Percentiles rank a stretch among this genome's conserved stretches.
Conservation (phyloP, 2,329 filamentous ascomycete genomes). For the Cladosporium velox region DNA sequence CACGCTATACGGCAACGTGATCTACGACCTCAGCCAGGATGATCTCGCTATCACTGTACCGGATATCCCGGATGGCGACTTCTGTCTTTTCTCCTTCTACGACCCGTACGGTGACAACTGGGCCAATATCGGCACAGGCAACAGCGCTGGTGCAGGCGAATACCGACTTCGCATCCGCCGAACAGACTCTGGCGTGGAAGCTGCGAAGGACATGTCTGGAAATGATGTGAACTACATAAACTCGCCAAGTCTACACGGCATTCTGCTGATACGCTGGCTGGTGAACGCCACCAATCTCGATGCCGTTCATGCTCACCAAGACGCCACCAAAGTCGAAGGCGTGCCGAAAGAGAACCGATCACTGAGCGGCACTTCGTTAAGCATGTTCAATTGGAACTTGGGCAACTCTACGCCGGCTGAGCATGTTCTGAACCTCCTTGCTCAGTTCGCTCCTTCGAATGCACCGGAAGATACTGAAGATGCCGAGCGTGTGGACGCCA, state of each 20-base stretch:
- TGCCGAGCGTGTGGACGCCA: constrained; percentile 5
- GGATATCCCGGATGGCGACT: constrained; percentile 22
- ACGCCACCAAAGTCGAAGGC: not conserved
- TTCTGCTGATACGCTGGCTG: constrained; percentile 25
- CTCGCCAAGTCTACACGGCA: constrained; percentile 25
- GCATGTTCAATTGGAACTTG: constrained; percentile 14
- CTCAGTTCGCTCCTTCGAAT: not conserved
- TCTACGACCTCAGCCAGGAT: constrained; percentile 28
- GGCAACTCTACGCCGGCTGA: constrained; percentile 17
- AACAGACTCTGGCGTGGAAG: constrained; percentile 1
- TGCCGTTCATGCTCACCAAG: constrained; percentile 22
- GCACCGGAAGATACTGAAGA: not conserved
- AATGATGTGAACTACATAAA: constrained; percentile 15
- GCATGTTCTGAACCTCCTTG: constrained; percentile 23
- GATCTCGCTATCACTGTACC: constrained; percentile 27
- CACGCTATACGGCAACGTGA: constrained; percentile 28
- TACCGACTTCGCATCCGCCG: constrained; percentile 20
- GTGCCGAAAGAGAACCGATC: not conserved
- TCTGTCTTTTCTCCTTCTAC: constrained; percentile 24
- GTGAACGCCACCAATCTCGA: constrained; percentile 23
- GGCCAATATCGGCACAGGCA: constrained; percentile 24
- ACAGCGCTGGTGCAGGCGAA: constrained; percentile 18
- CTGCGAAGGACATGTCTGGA: not conserved
- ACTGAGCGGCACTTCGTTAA: not conserved
- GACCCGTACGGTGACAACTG: constrained; percentile 27